A percentile compares a stretch with the other conserved stretches of the same genome.
Conservation (phyloP, 495 filamentous ascomycete genomes). For the Aspergillus nidulans region DNA sequence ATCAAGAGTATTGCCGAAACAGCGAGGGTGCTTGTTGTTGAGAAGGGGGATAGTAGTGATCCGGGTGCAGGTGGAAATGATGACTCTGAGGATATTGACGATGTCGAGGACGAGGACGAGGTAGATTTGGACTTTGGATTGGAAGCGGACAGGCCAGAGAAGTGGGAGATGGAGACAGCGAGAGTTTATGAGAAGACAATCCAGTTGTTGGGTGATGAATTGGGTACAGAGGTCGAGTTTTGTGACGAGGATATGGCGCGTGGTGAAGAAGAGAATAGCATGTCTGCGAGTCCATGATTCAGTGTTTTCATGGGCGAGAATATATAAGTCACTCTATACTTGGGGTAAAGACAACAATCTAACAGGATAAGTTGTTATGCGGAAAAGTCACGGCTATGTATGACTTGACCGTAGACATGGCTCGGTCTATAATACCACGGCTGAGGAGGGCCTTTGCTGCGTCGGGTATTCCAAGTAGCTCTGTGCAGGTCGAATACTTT, state of each 20-base stretch:
- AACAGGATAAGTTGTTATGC: background rate
- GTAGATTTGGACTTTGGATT: constrained; percentile 22
- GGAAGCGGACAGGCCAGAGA: constrained; percentile 17
- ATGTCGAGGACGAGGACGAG: constrained; percentile 29
- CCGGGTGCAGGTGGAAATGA: constrained; percentile 21
- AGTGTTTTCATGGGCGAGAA: background rate
- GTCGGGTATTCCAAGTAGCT: background rate
- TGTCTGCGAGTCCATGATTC: background rate
- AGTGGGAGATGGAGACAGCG: constrained; percentile 64
- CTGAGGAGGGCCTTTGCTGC: background rate
- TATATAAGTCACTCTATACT: background rate
- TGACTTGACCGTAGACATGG: background rate
- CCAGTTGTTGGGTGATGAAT: constrained; percentile 59
- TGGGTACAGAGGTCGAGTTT: constrained; percentile 36
- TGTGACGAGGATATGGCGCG: constrained; percentile 17
- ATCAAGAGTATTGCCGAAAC: constrained; percentile 71
- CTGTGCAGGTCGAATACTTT: too few relatives aligned
- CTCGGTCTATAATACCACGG: background rate
- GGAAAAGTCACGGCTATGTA: background rate
- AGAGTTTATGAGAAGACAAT: constrained; percentile 76
- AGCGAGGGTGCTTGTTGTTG: constrained; percentile 60
- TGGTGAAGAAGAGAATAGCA: background rate
- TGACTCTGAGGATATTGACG: constrained; percentile 16
- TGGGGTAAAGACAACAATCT: too few relatives aligned
- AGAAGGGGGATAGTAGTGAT: constrained; percentile 34